Evolutionary conservation across 257 asterid genomes (phyloP), one percentile per base, ranked within the genome.

Genomic region (Catharanthus roseus): DNA sequence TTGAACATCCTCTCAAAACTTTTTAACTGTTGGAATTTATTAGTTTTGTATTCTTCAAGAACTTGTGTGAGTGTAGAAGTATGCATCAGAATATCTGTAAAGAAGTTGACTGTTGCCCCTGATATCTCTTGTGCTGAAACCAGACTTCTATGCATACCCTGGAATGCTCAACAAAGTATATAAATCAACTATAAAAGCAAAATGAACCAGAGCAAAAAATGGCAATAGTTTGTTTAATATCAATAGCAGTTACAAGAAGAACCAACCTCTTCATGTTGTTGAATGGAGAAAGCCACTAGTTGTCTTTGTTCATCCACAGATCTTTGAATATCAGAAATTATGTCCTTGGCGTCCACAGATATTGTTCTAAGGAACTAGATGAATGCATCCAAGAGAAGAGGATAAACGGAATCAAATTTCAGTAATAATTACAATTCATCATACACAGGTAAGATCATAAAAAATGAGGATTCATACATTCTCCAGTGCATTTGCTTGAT

Each of bases 191-290:
- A 39, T 7, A 10, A 11, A 65, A 51, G 39, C 18, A 38, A 55
- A 47, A 49, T 73, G 10, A 72, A 64, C 63, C 10, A 36, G 62
- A 33, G 11, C 67, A 65, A 55, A 47, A 24, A 13, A 9, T 53
- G 56, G 31, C 67, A 64, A 66, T 6, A 18, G 44, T 24, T 44
- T 74, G 19, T 56, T 42, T 64, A 74, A 42, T 50, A 58, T 54
- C 41, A 38, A 69, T 36, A 47, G 18, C 36, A 29, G 39, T 16
- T 34, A 16, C 38, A 72, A 49, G 50, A 21, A 70, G 57, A 56
- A 10, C 64, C 42, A 44, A 77, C 97, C 96, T 90, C 92, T 77
- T 87, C 82, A 53, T 82, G 90, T 80, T 84, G 92, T 81, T 87
- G 84, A 72, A 90, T 86, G 63, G 86, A 84, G 81, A 82, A 85